These are phyloP conservation scores for Camelina neglecta DNA, from an alignment of 345 rosid genomes.

Conservation along the genomic window DNA sequence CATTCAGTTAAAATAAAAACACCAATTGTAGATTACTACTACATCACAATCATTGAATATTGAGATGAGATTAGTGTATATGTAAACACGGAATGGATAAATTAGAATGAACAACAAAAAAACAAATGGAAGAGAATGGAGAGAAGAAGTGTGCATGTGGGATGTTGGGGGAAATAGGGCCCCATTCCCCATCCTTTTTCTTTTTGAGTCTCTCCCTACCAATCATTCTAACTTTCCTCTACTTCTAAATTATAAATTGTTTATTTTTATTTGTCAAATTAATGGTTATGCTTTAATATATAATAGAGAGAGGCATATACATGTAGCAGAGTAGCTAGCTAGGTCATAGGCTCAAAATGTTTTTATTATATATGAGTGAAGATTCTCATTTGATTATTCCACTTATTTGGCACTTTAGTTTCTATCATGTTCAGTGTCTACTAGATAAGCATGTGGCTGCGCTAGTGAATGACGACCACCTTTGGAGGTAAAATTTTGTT, in stretches of 20 bases:
- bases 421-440: constrained; percentile 41
- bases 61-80: background rate
- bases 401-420: constrained; percentile 35
- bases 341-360: constrained; percentile 36
- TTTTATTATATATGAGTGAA: constrained; percentile 14
- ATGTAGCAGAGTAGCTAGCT: constrained; percentile 22
- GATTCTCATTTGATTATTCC: constrained; percentile 41
- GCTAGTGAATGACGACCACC: constrained; percentile 37
- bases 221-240: constrained; percentile 40
- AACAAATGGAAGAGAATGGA: constrained; percentile 21
- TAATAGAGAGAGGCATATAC: background rate
- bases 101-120: constrained; percentile 15
- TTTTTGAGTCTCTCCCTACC: constrained; percentile 41
- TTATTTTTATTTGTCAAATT: constrained; percentile 5
- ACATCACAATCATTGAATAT: constrained; percentile 9
- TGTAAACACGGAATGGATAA: constrained; percentile 5
- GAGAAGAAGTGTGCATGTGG: constrained; percentile 41
- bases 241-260: constrained; percentile 1
- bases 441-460: constrained; percentile 39
- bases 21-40: no score
- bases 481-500: constrained; percentile 21
- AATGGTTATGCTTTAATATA: constrained; percentile 15
- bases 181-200: constrained; percentile 5
- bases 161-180: constrained; percentile 41
- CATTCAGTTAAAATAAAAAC: constrained; percentile 10